Percentiles rank a stretch among this genome's conserved stretches.
These are phyloP conservation scores for Taphrina populina DNA, from an alignment of 1,139 yeast species.

Conservation along the genomic window DNA sequence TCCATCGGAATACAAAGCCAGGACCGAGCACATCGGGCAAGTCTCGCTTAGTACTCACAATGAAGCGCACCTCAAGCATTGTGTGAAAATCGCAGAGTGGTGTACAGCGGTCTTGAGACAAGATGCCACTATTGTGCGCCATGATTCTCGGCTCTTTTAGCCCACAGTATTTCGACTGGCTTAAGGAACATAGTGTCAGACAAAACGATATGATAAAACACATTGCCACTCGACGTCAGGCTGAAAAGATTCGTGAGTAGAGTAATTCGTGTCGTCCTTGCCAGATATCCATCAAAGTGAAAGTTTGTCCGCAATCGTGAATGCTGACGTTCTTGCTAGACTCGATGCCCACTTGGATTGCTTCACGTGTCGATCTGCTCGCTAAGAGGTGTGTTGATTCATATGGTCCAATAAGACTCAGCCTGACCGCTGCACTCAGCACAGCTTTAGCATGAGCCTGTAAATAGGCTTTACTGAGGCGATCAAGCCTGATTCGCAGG, in stretches of 20 bases:
- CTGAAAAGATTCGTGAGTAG: slow-evolving; percentile 34
- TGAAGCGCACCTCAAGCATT: too few species aligned
- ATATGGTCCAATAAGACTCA: slow-evolving; percentile 35
- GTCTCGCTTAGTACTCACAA: too few species aligned
- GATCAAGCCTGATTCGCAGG: slow-evolving; percentile 23
- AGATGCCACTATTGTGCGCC: too few species aligned
- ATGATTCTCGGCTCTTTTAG: too few species aligned
- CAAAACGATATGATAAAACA: too few species aligned
- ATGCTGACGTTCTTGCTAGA: background rate
- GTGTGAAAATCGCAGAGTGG: too few species aligned
- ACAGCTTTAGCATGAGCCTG: slow-evolving; percentile 34
- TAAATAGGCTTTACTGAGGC: slow-evolving; percentile 16
- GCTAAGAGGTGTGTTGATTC: slow-evolving; percentile 30
- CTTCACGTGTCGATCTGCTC: slow-evolving; percentile 16
- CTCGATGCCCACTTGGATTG: slow-evolving; percentile 1
- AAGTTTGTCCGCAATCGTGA: slow-evolving; percentile 33
- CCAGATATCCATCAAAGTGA: slow-evolving; percentile 31
- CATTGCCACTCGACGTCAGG: too few species aligned
- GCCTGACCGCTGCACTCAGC: slow-evolving; percentile 35
- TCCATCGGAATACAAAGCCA: too few species aligned
- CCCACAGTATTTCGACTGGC: too few species aligned
- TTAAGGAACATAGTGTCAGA: too few species aligned
- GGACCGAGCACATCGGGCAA: too few species aligned
- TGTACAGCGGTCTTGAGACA: too few species aligned
- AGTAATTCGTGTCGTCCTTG: slow-evolving; percentile 36